Base-by-base conservation (phyloP, 2,329 filamentous ascomycete genomes). In the Capronia americana region DNA sequence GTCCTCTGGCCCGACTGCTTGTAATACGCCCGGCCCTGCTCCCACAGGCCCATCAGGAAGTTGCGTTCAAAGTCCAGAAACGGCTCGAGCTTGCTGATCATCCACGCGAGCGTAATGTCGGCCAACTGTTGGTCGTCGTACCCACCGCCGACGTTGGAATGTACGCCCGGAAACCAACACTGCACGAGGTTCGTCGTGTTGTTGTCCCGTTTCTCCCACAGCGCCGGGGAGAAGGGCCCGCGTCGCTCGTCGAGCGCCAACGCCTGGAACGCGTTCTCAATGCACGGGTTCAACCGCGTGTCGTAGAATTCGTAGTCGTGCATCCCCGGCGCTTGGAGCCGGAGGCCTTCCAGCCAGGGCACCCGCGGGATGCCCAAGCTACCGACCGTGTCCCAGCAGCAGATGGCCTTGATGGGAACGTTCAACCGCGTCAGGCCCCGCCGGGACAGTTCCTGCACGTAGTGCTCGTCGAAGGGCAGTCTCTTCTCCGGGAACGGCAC, bases 31-130 rank as follows among this genome's bases (percentile, higher is more conserved):
- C 61, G 58, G 32, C 68, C 71, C 23, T 65, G 63, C 11, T 73
- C 69, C 51, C 69, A 69, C 30, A 70, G 62, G 6, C 57, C 48
- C 28, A 72, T 68, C n/a, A 74, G 62, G 26, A 69, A 71, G 55
- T 71, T 67, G 0, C 61, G 66, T n/a, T 71, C 61, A 48, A 74
- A 74, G 50, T 74, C 72, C 38, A 74, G 60, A 53, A 71, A 73
- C n/a, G 70, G 70, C 38, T 74, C 74, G 32, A 81, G 75, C 57
- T 80, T 75, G 67, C 81, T 74, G 75, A 84, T 82, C 82, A 84
- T 84, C 82, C 82, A 84, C 1, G 81, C 81, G 17, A 84, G 74
- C 23, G 79, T 78, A 54, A 84, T 78, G 69, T 84, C 82, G 10
- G 82, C 78, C 38, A 84, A 76, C 54, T 82, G 79, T 68, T 82